Evolutionary conservation across 805 yeast genomes (phyloP).

Genomic region (Zygotorulaspora danielsina): DNA sequence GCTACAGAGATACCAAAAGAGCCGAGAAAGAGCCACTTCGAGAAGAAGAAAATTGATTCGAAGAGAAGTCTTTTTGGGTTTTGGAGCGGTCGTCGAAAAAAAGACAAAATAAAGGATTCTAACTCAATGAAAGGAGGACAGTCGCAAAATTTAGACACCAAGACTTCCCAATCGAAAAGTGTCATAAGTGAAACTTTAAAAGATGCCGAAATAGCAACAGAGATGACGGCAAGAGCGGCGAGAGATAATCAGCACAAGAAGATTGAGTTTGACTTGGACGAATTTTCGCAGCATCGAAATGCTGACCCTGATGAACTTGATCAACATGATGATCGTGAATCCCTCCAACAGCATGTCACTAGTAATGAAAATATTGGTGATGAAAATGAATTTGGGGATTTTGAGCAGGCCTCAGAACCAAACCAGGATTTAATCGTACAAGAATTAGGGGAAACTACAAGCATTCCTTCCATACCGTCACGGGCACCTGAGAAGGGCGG

Average conservation of each 20-base stretch:
- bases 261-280: neutral
- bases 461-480: neutral
- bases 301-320: neutral
- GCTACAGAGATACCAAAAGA: conserved; percentile 27
- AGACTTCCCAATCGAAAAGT: neutral
- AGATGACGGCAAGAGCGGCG: neutral
- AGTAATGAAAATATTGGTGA: conserved; percentile 7
- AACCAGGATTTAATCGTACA: neutral
- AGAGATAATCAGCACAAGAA: neutral
- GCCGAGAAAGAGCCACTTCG: conserved; percentile 15
- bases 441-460: neutral
- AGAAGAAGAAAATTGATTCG: conserved; percentile 16
- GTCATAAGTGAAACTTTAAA: neutral
- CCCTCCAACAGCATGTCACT: no score
- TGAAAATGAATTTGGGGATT: conserved; percentile 29
- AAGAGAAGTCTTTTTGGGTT: conserved; percentile 28
- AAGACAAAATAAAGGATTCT: conserved; percentile 1
- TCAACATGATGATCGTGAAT: neutral
- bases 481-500: no score
- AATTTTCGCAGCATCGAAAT: no score
- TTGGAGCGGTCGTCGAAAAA: conserved; percentile 19
- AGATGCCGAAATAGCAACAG: neutral
- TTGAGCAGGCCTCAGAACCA: conserved; percentile 14
- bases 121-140: neutral
- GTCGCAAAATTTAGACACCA: neutral